phyloP scores from a whole-genome alignment of 805 yeast species.

The Blastobotrys chiropterorum region DNA sequence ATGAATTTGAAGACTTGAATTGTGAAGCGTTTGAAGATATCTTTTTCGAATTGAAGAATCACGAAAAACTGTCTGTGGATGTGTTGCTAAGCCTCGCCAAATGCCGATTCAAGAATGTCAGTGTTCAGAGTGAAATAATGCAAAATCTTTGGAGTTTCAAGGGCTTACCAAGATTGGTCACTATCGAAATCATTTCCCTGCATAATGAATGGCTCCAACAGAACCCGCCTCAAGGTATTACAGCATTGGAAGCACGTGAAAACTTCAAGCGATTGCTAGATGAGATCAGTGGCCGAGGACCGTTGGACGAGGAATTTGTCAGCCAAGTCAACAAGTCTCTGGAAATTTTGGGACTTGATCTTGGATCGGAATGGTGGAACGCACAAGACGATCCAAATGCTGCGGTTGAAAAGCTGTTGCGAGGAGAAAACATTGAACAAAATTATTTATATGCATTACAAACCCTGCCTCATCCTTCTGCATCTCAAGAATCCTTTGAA shows the following conservation, averaged over 20 bases:
- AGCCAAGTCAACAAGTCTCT: neutral
- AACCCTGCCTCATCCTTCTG: neutral
- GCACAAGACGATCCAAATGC: neutral
- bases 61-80: conserved; percentile 2
- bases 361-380: neutral
- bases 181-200: neutral
- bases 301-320: neutral
- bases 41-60: conserved; percentile 4
- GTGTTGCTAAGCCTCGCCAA: neutral
- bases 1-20: neutral
- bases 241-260: neutral
- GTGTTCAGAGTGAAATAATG: neutral
- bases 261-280: neutral
- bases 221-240: neutral
- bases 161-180: neutral
- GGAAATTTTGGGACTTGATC: conserved; percentile 2
- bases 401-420: neutral
- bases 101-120: neutral
- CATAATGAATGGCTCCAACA: neutral
- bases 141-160: neutral
- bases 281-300: neutral
- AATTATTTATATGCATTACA: neutral
- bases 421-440: neutral
- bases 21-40: conserved; percentile 12
- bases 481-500: neutral